Percentiles rank a stretch among this genome's conserved stretches.
Conservation (phyloP, 306 rosid species). For the Vicia faba region DNA sequence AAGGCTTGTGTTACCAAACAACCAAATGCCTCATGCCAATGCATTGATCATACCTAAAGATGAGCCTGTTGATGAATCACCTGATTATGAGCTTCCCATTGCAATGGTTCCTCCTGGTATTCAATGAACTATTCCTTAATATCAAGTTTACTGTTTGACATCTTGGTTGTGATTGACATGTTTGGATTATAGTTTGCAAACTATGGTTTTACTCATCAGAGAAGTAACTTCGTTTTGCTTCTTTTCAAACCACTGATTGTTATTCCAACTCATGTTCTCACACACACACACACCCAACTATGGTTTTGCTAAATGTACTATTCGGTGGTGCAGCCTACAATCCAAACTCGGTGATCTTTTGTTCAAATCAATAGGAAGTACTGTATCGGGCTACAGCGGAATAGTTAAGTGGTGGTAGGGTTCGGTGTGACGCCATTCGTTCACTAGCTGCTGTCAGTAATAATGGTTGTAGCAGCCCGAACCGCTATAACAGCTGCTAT, state of each 20-base stretch:
- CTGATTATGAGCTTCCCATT: slow-evolving; percentile 57
- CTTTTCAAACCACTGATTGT: slow-evolving; percentile 6
- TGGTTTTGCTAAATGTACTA: slow-evolving; percentile 21
- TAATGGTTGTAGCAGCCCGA: no score
- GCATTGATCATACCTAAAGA: slow-evolving; percentile 66
- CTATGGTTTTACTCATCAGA: slow-evolving; percentile 5
- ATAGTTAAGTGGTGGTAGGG: no score
- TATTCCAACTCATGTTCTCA: background rate
- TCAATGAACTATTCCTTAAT: slow-evolving; percentile 21
- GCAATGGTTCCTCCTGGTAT: slow-evolving; percentile 70
- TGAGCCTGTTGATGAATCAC: slow-evolving; percentile 66
- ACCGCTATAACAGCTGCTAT: no score
- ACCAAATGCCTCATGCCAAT: slow-evolving; percentile 34
- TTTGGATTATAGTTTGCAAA: slow-evolving; percentile 26
- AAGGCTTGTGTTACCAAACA: slow-evolving; percentile 36
- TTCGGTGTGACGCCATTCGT: no score
- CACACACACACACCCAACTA: background rate
- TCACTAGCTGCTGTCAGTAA: no score
- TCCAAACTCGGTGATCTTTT: background rate
- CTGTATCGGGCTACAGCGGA: background rate
- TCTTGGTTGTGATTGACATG: slow-evolving; percentile 9
- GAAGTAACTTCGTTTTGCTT: background rate
- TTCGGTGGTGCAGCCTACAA: background rate
- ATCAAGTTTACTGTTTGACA: slow-evolving; percentile 16
- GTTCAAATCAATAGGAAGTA: background rate